Evolutionary conservation across 2,329 filamentous ascomycete genomes (phyloP), one percentile per base, ranked within the genome.

Genomic region (Fusarium humuli): DNA sequence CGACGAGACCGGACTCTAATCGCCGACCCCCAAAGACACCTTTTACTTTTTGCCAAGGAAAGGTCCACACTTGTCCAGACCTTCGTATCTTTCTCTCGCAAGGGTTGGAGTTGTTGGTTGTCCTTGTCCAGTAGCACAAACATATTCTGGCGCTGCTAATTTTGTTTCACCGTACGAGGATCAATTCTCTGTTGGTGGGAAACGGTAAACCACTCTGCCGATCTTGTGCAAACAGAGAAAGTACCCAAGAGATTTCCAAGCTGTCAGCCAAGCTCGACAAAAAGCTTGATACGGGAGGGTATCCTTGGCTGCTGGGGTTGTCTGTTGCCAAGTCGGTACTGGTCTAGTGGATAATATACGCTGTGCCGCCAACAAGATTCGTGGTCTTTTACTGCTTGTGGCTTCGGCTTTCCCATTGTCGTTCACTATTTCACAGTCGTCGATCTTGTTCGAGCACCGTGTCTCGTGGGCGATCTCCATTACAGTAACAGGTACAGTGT

Each of bases 311-410:
- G 32, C 22, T 41, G 49, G 49, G 32, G 20, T 22, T 14, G 8
- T 18, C 16, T n/a, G 7, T 22, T 22, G 68, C 68, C 67, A 70
- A 70, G 68, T 70, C 68, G 68, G 59, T 65, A 69, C 48, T 61
- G 47, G 34, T 37, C 34, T 37, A 6, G 34, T 37, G 34, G 34
- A 34, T 53, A 14, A 29, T 63, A 18, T 50, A 18, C 50, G 61
- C 61, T 50, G 56, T 57, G 14, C 41, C 18, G 20, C 27, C 29
- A 50, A 37, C 50, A 54, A 32, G 30, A 59, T 18, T 29, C 23
- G 34, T 47, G 14, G 30, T 32, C 30, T 16, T 5, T 2, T 25
- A 8, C 23, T 25, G 23, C 23, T 25, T 25, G 23, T 57, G 60
- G 64, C 50, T 59, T 50, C 34, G 22, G n/a, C 12, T 27, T 20